Evolutionary conservation across 2,329 filamentous ascomycete genomes (phyloP).

Genomic region (Plectosphaerella cucumerina): DNA sequence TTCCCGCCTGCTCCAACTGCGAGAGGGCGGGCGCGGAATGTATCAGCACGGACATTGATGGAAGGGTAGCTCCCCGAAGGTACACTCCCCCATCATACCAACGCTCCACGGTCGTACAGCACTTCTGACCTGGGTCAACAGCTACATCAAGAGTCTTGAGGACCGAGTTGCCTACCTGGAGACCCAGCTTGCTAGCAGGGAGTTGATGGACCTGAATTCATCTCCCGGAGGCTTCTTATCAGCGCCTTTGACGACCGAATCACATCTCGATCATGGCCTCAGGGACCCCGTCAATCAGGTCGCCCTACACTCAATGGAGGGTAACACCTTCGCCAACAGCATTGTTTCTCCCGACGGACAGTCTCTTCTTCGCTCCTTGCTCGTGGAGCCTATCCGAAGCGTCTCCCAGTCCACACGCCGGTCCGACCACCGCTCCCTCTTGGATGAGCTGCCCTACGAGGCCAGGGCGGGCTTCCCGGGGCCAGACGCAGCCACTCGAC

Average conservation of each 20-base stretch:
- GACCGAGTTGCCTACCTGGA: conserved; percentile 19
- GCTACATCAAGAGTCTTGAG: conserved; percentile 20
- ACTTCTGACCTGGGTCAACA: conserved; percentile 1
- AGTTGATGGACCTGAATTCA: not conserved
- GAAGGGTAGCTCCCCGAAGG: conserved; percentile 10
- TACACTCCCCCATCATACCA: not conserved
- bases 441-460: conserved; percentile 10
- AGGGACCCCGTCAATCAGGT: conserved; percentile 1
- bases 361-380: conserved; percentile 6
- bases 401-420: not conserved
- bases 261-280: not conserved
- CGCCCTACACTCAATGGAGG: not conserved
- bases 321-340: not conserved
- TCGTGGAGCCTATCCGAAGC: conserved; percentile 5
- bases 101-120: not conserved
- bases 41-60: conserved; percentile 11
- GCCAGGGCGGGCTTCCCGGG: conserved; percentile 7
- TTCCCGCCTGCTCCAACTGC: conserved; percentile 11
- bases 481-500: conserved; percentile 2
- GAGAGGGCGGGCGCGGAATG: conserved; percentile 8
- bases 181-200: conserved; percentile 4
- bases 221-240: not conserved
- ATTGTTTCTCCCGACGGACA: conserved; percentile 1
- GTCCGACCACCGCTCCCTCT: conserved; percentile 8
- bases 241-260: not conserved